These are phyloP conservation scores for Taxawa tesnikishii DNA, from an alignment of 2,329 filamentous ascomycete species.

Conservation along the genomic window DNA sequence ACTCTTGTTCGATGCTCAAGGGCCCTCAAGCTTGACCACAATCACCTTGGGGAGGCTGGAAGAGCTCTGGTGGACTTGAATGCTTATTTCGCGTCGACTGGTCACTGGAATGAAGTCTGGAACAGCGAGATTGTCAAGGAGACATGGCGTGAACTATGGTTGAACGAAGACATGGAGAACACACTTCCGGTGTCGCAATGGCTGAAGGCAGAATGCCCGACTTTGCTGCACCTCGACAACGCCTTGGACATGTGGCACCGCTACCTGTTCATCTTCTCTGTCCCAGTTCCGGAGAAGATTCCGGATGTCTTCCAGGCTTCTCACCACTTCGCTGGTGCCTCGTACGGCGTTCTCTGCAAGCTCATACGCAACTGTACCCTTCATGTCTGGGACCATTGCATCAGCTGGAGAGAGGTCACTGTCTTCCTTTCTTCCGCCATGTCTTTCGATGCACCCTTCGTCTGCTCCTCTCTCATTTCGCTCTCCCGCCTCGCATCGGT, in stretches of 20 bases:
- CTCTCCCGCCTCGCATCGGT: conserved; percentile 26
- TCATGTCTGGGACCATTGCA: conserved; percentile 47
- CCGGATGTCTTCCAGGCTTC: conserved; percentile 44
- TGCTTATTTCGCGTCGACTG: conserved; percentile 36
- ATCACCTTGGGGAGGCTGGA: conserved; percentile 32
- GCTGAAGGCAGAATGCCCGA: conserved; percentile 21
- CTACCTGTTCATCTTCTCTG: conserved; percentile 37
- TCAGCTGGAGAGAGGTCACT: conserved; percentile 38
- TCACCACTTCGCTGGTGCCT: conserved; percentile 42
- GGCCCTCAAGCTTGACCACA: conserved; percentile 28
- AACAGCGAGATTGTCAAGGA: conserved; percentile 30
- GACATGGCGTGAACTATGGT: conserved; percentile 35
- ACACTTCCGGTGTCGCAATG: conserved; percentile 16
- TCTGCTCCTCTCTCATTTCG: conserved; percentile 25
- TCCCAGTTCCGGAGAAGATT: conserved; percentile 34
- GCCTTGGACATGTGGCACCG: conserved; percentile 24
- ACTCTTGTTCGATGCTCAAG: conserved; percentile 38
- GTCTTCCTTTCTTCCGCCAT: conserved; percentile 23
- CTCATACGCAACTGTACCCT: conserved; percentile 41
- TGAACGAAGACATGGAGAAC: conserved; percentile 28
- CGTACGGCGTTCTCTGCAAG: conserved; percentile 45
- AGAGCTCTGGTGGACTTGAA: conserved; percentile 37
- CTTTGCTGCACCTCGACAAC: conserved; percentile 18
- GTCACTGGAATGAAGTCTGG: conserved; percentile 37
- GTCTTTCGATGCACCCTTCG: conserved; percentile 26